Conservation (phyloP, 2,329 filamentous ascomycete genomes). For the Seiridium unicorne region DNA sequence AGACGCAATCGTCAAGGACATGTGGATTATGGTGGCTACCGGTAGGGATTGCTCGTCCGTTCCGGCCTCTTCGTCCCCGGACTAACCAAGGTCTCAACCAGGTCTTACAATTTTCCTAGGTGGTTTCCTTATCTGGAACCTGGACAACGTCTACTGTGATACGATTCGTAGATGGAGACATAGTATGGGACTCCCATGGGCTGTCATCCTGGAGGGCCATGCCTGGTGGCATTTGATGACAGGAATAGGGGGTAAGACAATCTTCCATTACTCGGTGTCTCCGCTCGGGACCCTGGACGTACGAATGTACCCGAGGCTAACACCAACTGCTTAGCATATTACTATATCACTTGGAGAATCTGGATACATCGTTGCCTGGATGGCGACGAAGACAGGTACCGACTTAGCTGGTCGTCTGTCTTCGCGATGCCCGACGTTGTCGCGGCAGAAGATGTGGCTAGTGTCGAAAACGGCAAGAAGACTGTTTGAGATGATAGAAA, state of each 20-base stretch:
- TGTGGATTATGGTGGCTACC: slow-evolving; percentile 72
- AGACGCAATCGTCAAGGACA: slow-evolving; percentile 47
- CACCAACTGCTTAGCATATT: slow-evolving; percentile 58
- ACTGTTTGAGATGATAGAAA: background rate
- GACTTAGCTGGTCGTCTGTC: slow-evolving; percentile 65
- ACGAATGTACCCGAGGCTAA: background rate
- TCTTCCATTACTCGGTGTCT: background rate
- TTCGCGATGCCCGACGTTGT: slow-evolving; percentile 52
- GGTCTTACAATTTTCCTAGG: slow-evolving; percentile 70
- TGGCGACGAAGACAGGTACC: slow-evolving; percentile 68
- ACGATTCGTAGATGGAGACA: slow-evolving; percentile 65
- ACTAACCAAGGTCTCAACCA: slow-evolving; percentile 13
- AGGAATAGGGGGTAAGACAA: slow-evolving; percentile 53
- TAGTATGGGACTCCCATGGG: slow-evolving; percentile 74
- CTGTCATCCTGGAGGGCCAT: slow-evolving; percentile 62
- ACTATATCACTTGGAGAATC: slow-evolving; percentile 80
- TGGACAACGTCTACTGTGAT: slow-evolving; percentile 76
- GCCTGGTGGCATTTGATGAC: slow-evolving; percentile 76
- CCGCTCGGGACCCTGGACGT: background rate
- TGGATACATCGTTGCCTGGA: slow-evolving; percentile 79
- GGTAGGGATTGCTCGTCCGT: slow-evolving; percentile 30
- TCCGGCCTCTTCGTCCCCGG: background rate
- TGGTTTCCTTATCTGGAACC: slow-evolving; percentile 74
- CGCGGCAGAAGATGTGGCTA: slow-evolving; percentile 20
- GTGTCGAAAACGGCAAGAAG: slow-evolving; percentile 1